These are phyloP conservation scores for Hygrocybe coccinea DNA, from an alignment of 768 basidiomycete genomes.

Conservation along the genomic window DNA sequence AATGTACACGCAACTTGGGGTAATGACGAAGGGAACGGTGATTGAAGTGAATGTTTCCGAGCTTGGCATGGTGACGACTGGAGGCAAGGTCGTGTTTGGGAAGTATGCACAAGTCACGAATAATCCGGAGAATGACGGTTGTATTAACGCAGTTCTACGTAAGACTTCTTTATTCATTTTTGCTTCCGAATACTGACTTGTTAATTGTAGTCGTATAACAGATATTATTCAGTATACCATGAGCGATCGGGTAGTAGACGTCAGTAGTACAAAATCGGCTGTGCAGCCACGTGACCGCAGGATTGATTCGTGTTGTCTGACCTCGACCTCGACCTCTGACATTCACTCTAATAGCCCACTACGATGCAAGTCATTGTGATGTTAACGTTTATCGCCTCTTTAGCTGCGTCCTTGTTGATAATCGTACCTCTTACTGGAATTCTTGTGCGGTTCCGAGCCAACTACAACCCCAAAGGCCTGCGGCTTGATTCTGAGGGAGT, in stretches of 20 bases:
- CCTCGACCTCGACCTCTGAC: background rate
- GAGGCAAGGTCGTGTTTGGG: slow-evolving; percentile 90
- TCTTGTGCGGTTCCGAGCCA: slow-evolving; percentile 72
- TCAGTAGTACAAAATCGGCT: no score
- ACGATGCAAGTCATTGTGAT: slow-evolving; percentile 32
- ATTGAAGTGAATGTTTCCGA: slow-evolving; percentile 99
- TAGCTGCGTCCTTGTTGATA: slow-evolving; percentile 50
- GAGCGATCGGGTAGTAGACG: no score
- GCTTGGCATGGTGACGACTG: slow-evolving; percentile 93
- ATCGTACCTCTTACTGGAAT: slow-evolving; percentile 62
- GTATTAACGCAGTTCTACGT: slow-evolving; percentile 92
- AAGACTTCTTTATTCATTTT: slow-evolving; percentile 29
- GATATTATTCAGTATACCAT: no score
- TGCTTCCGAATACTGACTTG: background rate
- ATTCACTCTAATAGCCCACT: background rate
- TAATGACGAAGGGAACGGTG: slow-evolving; percentile 96
- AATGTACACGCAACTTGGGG: slow-evolving; percentile 94
- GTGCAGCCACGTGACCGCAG: no score
- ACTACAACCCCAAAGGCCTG: slow-evolving; percentile 82
- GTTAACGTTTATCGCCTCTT: slow-evolving; percentile 40
- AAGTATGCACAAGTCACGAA: slow-evolving; percentile 94
- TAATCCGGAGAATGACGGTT: slow-evolving; percentile 95
- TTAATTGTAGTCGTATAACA: background rate
- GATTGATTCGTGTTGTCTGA: no score
- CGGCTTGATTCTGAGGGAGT: slow-evolving; percentile 74